phyloP scores from a whole-genome alignment of 768 basidiomycete genomes.

The Trametes sanguinea region DNA sequence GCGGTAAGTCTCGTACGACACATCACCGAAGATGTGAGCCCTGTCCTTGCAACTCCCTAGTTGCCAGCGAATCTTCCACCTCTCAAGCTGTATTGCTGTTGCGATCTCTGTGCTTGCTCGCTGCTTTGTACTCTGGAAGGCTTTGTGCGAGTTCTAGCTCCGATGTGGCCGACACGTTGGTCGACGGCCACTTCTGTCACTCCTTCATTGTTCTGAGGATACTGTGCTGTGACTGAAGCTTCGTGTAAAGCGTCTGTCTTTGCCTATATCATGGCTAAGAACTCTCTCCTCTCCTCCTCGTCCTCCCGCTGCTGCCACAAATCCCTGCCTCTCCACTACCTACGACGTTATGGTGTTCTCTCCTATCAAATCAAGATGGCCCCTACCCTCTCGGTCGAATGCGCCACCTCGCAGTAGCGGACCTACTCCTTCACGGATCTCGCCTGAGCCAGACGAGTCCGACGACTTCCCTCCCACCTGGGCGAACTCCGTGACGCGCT shows the following conservation, averaged over 20 bases:
- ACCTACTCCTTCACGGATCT: not conserved
- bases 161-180: too few species aligned
- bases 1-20: too few species aligned
- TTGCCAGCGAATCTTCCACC: too few species aligned
- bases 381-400: constrained; percentile 23
- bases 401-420: constrained; percentile 19
- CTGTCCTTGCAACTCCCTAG: too few species aligned
- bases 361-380: constrained; percentile 27
- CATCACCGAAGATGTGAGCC: too few species aligned
- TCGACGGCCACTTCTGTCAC: not conserved
- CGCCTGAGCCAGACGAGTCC: not conserved
- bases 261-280: too few species aligned
- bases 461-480: constrained; percentile 1
- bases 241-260: not conserved
- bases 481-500: constrained; percentile 11
- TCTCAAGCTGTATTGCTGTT: too few species aligned
- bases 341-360: not conserved
- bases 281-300: not conserved
- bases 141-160: too few species aligned
- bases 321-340: not conserved
- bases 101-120: too few species aligned
- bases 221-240: not conserved
- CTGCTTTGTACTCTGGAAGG: too few species aligned
- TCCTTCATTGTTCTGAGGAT: not conserved
- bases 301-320: not conserved